These are phyloP conservation scores for Mycena vulgaris DNA, from an alignment of 768 basidiomycete genomes.

Conservation along the genomic window DNA sequence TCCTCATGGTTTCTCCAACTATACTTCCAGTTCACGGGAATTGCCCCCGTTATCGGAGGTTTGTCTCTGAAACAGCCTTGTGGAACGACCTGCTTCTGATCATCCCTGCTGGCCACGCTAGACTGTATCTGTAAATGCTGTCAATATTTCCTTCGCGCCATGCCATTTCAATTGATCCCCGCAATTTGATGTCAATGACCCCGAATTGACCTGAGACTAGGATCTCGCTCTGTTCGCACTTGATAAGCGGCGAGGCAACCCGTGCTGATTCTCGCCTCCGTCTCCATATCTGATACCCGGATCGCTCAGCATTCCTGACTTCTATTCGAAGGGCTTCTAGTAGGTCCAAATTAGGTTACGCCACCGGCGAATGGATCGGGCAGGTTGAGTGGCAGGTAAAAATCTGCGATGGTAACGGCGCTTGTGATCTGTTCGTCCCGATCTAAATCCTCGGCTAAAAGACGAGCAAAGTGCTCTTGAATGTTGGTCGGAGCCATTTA, in stretches of 20 bases:
- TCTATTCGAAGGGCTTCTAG: not conserved
- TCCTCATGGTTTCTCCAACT: too few relatives aligned
- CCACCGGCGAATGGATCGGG: conserved; percentile 8
- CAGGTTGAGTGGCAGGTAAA: conserved; percentile 3
- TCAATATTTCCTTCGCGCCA: not conserved
- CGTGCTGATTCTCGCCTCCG: not conserved
- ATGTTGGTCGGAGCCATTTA: not conserved
- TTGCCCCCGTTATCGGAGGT: too few relatives aligned
- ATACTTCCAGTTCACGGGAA: too few relatives aligned
- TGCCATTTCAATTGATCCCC: not conserved
- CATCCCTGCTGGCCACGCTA: too few relatives aligned
- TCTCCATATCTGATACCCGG: too few relatives aligned
- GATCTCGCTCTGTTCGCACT: not conserved
- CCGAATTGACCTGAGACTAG: not conserved
- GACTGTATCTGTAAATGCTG: not conserved
- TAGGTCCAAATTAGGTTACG: too few relatives aligned
- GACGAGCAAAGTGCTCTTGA: not conserved
- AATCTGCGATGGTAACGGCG: conserved; percentile 16
- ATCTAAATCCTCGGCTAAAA: not conserved
- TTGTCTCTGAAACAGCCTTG: too few relatives aligned
- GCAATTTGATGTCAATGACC: too few relatives aligned
- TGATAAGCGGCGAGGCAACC: too few relatives aligned
- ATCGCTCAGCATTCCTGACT: not conserved
- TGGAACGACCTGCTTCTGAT: too few relatives aligned
- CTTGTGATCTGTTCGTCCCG: not conserved